These are phyloP conservation scores for Pelargonium fulgidum DNA, from an alignment of 441 rosid genomes.

Conservation along the genomic window DNA sequence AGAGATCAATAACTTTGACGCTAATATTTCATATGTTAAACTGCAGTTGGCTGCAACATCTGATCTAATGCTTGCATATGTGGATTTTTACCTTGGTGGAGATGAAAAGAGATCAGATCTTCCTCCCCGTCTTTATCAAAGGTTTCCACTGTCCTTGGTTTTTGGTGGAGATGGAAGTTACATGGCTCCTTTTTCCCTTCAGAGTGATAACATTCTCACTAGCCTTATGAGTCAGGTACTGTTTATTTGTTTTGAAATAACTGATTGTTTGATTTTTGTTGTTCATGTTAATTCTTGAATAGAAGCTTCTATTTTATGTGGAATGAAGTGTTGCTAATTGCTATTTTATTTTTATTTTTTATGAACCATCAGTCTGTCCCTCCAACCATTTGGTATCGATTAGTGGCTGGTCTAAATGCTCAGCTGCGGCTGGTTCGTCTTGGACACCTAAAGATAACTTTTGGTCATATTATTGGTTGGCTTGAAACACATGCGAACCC, in stretches of 20 bases:
- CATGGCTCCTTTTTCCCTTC: slow-evolving; percentile 95
- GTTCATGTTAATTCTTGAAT: slow-evolving; percentile 6
- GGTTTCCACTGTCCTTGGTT: slow-evolving; percentile 74
- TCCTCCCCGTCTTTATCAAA: slow-evolving; percentile 79
- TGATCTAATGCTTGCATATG: slow-evolving; percentile 90
- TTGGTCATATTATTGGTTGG: slow-evolving; percentile 68
- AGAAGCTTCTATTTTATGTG: background rate
- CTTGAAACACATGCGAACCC: slow-evolving; percentile 95
- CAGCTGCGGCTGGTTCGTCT: slow-evolving; percentile 87
- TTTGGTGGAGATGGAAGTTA: slow-evolving; percentile 99
- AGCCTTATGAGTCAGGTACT: slow-evolving; percentile 90
- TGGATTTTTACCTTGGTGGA: slow-evolving; percentile 99
- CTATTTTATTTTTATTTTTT: slow-evolving; percentile 16
- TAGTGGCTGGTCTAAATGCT: slow-evolving; percentile 97
- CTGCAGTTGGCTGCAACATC: slow-evolving; percentile 90
- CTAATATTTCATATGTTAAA: slow-evolving; percentile 9
- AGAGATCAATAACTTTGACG: background rate
- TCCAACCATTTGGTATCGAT: slow-evolving; percentile 89
- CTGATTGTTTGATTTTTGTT: slow-evolving; percentile 1
- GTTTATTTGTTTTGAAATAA: background rate
- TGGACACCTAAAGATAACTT: slow-evolving; percentile 67
- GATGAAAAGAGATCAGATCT: slow-evolving; percentile 96
- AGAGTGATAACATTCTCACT: slow-evolving; percentile 87
- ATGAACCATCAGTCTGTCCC: slow-evolving; percentile 55
- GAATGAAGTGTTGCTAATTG: slow-evolving; percentile 11